Conservation (phyloP, 768 basidiomycete species). For the Tephrocybe sp. region DNA sequence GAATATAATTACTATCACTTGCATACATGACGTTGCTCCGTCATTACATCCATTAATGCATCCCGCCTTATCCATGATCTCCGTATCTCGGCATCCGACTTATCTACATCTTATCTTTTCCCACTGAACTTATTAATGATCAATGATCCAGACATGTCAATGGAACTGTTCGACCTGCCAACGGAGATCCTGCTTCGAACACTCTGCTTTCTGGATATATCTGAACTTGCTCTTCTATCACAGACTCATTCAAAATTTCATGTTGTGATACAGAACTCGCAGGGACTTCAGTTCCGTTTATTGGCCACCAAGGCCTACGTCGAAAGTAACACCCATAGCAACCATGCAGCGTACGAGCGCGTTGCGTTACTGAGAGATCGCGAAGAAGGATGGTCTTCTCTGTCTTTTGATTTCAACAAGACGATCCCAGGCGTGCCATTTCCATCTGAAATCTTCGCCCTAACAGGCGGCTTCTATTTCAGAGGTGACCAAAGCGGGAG, state of each 20-base stretch:
- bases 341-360: constrained; percentile 19
- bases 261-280: constrained; percentile 25
- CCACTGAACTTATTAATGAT: too few relatives aligned
- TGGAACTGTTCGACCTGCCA: constrained; percentile 28
- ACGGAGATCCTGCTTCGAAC: constrained; percentile 30
- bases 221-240: constrained; percentile 24
- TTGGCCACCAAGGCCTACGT: constrained; percentile 25
- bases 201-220: constrained; percentile 25
- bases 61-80: too few relatives aligned
- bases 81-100: too few relatives aligned
- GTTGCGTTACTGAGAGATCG: constrained; percentile 22
- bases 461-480: constrained; percentile 39
- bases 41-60: too few relatives aligned
- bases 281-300: constrained; percentile 31
- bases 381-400: constrained; percentile 31
- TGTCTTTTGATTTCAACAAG: constrained; percentile 24
- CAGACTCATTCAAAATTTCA: constrained; percentile 22
- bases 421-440: constrained; percentile 25
- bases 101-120: too few relatives aligned
- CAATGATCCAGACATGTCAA: too few relatives aligned
- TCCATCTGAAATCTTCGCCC: constrained; percentile 40
- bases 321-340: constrained; percentile 26
- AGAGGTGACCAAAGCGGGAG: constrained; percentile 28
- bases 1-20: too few relatives aligned
- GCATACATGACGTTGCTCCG: too few relatives aligned